Conservation (phyloP, 2,329 filamentous ascomycete species). For the Neonectria hederae region DNA sequence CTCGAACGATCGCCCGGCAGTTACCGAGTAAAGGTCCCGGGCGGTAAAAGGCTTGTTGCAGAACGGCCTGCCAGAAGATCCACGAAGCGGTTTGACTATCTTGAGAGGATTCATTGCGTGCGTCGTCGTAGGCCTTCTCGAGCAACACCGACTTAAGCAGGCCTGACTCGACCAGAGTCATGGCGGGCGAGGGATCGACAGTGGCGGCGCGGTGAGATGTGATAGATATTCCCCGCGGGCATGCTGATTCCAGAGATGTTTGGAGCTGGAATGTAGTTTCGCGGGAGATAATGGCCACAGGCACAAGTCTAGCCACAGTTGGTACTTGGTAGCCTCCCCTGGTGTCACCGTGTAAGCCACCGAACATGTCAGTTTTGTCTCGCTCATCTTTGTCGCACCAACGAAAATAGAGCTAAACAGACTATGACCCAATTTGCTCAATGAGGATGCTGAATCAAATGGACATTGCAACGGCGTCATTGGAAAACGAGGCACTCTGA, state of each 20-base stretch:
- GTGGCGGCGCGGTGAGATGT: not conserved
- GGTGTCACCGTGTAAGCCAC: not conserved
- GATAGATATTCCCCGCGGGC: no score
- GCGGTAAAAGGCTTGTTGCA: not conserved
- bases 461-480: not conserved
- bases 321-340: no score
- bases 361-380: not conserved
- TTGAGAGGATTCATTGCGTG: not conserved
- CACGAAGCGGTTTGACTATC: not conserved
- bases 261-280: not conserved
- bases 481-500: not conserved
- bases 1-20: not conserved
- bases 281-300: not conserved
- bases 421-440: not conserved
- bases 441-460: not conserved
- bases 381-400: not conserved
- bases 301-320: no score
- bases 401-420: not conserved
- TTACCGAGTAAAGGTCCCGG: not conserved
- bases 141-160: no score
- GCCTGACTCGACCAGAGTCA: not conserved
- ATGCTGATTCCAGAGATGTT: not conserved
- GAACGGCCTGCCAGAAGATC: not conserved
- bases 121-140: not conserved
- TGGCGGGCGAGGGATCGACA: not conserved